Evolutionary conservation across 2,329 filamentous ascomycete genomes (phyloP), one percentile per base, ranked within the genome.

Genomic region (Neopestalotiopsis sp.): DNA sequence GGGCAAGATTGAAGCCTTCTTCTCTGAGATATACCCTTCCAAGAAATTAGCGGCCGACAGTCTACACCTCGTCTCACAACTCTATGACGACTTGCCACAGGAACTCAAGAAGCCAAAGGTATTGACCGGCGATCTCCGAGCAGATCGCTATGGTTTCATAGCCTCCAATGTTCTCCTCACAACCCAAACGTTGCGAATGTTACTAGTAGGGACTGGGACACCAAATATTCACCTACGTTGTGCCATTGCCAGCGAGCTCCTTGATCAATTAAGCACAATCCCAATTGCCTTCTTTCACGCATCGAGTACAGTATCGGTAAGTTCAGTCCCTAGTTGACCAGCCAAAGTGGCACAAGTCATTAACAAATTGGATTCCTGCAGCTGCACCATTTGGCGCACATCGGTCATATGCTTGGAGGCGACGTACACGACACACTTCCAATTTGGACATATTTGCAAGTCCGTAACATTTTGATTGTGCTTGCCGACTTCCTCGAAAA

Each of bases 171-270:
- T 62, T 40, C 32, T 62, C 9, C 59, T 62, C 17, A 62, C 59
- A 12, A 62, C 59, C 24, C 59, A 62, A 5, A 62, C 59, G 20
- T 38, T 62, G 59, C 28, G 59, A 62, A 62, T 62, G 59, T 62
- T 62, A 24, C 32, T 62, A 10, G 59, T 62, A 12, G 59, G 59
- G 14, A 62, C 59, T 30, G 59, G 59, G 7, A 40, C 28, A 24
- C 59, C 59, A 9, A 62, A 62, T 13, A 14, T 62, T 2, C 59
- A 62, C n/a, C 32, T 62, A 9, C 59, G 59, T 20, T 62, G 59
- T n/a, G 59, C 59, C 32, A 62, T 62, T 62, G 59, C 59, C 14
- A 62, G 59, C 34, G 59, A 62, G 14, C 59, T 62, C 10, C 59
- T 62, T 13, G 59, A 62, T 20, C 28, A 62, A 9, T 34, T 62